Base-by-base conservation (phyloP, 495 filamentous ascomycete genomes). In the Extremus antarcticus region DNA sequence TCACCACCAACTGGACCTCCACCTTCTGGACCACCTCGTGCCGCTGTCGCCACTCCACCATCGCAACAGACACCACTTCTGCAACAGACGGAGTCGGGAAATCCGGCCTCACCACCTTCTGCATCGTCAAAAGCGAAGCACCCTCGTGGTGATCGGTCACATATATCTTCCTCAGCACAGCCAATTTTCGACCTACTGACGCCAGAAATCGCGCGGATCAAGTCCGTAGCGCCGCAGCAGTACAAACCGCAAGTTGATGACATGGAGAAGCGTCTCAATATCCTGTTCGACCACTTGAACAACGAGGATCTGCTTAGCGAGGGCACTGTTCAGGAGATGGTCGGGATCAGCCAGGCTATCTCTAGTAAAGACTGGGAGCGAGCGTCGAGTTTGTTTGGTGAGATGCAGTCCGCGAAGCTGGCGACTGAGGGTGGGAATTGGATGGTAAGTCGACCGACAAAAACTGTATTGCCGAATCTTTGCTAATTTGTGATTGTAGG, bases 231-330 rank as follows among this genome's bases (percentile, higher is more conserved):
- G 0, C 92, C 92, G 2, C 70, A 82, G 16, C 76, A 82, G 3
- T 96, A 90, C 74, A 83, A 85, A 63, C 74, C 79, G 21, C 88
- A 95, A 66, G 88, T 97, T 39, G 84, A 85, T 48, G 91, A 98
- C 66, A 92, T 89, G 2, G 88, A 95, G 65, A 94, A 94, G 69
- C 79, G 91, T 43, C 75, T 98, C 54, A 86, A 84, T 58, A 84
- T 94, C 51, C 78, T 98, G 10, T 98, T 95, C 70, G 90, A 97
- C 64, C 89, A 95, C 68, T 75, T 98, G 49, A 97, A 97, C 74
- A 97, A 97, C 63, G 86, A 87, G 63, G 88, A 95, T 56, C 72
- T 98, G 22, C 75, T 96, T 49, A 87, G 83, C 66, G 76, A 82
- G 24, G 88, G 90, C 62, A 95, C 91, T 7, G 73, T 96, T 43